Evolutionary conservation across 257 asterid genomes (phyloP).

Genomic region (Linderniella brevidens): DNA sequence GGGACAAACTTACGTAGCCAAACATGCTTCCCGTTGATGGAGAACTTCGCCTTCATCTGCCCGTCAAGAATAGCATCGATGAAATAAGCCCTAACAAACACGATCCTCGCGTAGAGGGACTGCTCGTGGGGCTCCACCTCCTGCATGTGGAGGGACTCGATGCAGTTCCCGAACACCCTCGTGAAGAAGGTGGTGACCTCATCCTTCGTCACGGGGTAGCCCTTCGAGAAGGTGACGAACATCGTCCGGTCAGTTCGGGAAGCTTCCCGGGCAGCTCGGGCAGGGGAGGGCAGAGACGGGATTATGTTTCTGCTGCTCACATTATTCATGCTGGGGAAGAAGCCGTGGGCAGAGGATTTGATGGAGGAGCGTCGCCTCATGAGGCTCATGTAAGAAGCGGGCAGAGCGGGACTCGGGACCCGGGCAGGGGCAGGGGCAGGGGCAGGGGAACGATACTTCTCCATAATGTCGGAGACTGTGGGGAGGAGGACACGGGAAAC

Average conservation of each 20-base stretch:
- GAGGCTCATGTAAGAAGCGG: neutral
- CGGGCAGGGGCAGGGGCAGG: neutral
- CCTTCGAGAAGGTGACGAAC: slow-evolving; percentile 56
- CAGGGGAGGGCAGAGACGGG: neutral
- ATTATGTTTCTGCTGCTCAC: neutral
- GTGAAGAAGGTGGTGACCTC: slow-evolving; percentile 34
- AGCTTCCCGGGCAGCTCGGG: neutral
- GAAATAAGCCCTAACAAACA: slow-evolving; percentile 14
- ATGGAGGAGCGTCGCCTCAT: no score
- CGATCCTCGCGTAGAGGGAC: slow-evolving; percentile 33
- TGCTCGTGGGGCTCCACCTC: slow-evolving; percentile 29
- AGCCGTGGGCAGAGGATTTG: no score
- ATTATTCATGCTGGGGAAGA: no score
- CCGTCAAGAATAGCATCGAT: slow-evolving; percentile 28
- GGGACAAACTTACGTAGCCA: slow-evolving; percentile 49
- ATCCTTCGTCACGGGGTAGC: slow-evolving; percentile 34
- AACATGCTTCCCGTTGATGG: slow-evolving; percentile 48
- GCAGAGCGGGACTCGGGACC: no score
- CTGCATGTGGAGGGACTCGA: slow-evolving; percentile 38
- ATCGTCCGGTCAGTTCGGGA: slow-evolving; percentile 24
- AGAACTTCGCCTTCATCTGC: slow-evolving; percentile 26
- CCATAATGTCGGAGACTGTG: slow-evolving; percentile 28
- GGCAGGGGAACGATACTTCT: slow-evolving; percentile 13
- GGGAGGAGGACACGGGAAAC: slow-evolving; percentile 17
- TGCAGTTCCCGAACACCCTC: slow-evolving; percentile 25